Evolutionary conservation across 2,329 filamentous ascomycete species (phyloP).

Genomic region (Xylariales sp.): DNA sequence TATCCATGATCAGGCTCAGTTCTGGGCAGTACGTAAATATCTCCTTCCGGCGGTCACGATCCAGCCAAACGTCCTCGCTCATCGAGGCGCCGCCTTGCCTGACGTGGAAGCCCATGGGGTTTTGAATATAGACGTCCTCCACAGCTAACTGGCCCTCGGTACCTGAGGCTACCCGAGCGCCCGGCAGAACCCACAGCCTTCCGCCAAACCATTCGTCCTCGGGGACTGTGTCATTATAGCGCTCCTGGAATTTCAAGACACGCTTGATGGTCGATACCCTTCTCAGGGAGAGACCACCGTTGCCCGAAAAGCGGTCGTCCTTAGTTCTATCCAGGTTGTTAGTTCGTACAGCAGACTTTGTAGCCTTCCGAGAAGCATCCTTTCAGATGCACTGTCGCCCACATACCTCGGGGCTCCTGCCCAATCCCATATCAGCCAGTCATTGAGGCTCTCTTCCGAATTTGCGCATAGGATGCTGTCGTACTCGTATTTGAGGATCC

Average conservation of each 20-base stretch:
- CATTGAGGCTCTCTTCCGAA: conserved; percentile 44
- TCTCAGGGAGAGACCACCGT: conserved; percentile 50
- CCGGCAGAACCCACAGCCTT: conserved; percentile 41
- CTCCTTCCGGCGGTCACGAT: conserved; percentile 34
- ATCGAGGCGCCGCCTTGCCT: conserved; percentile 37
- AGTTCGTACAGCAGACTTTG: no score
- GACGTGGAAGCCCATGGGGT: conserved; percentile 52
- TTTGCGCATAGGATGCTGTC: conserved; percentile 54
- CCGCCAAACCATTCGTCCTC: conserved; percentile 54
- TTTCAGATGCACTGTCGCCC: no score
- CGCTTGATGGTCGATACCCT: conserved; percentile 45
- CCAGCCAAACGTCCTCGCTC: conserved; percentile 41
- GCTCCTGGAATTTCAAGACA: conserved; percentile 42
- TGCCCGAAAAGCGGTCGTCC: conserved; percentile 44
- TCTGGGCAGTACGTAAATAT: conserved; percentile 55
- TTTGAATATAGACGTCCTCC: conserved; percentile 43
- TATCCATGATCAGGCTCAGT: conserved; percentile 49
- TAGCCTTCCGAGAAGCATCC: no score
- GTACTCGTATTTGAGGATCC: conserved; percentile 50
- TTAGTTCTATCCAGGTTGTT: conserved; percentile 21
- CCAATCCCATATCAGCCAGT: conserved; percentile 52
- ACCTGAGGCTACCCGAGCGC: conserved; percentile 39
- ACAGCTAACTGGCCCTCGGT: conserved; percentile 40
- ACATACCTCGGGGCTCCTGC: conserved; percentile 45
- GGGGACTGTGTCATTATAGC: conserved; percentile 44